Evolutionary conservation across 164 flowering plant genomes (phyloP).

Genomic region (Taxillus chinensis): DNA sequence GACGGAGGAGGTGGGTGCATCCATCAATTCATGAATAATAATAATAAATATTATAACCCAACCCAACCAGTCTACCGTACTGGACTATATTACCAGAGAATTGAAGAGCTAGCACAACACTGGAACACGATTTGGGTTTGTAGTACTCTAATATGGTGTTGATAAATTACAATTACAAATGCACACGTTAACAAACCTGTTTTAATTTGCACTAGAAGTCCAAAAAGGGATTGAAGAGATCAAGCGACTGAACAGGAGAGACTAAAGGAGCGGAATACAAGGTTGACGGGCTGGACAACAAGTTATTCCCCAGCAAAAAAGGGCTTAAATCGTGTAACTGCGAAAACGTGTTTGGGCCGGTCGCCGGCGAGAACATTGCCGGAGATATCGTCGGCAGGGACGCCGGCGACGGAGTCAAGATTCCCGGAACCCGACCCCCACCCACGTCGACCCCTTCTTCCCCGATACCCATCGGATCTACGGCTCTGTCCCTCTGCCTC

Average conservation of each 20-base stretch:
- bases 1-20: too few relatives aligned
- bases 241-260: conserved; percentile 40
- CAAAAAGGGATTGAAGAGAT: conserved; percentile 37
- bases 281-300: conserved; percentile 36
- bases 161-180: too few relatives aligned
- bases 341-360: conserved; percentile 20
- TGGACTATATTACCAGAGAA: too few relatives aligned
- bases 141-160: too few relatives aligned
- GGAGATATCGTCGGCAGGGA: conserved; percentile 45
- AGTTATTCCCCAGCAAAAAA: conserved; percentile 21
- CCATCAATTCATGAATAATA: too few relatives aligned
- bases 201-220: conserved; percentile 20
- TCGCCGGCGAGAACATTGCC: conserved; percentile 48
- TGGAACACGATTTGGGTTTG: too few relatives aligned
- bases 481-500: background rate
- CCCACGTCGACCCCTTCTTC: conserved; percentile 19
- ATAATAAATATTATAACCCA: too few relatives aligned
- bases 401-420: conserved; percentile 73
- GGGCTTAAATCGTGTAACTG: conserved; percentile 40
- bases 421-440: conserved; percentile 35
- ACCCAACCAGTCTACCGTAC: too few relatives aligned
- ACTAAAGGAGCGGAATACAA: conserved; percentile 27
- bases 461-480: background rate
- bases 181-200: too few relatives aligned
- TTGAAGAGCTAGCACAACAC: too few relatives aligned